These are phyloP conservation scores for Trifolium repens DNA, from an alignment of 306 rosid genomes.

Conservation along the genomic window DNA sequence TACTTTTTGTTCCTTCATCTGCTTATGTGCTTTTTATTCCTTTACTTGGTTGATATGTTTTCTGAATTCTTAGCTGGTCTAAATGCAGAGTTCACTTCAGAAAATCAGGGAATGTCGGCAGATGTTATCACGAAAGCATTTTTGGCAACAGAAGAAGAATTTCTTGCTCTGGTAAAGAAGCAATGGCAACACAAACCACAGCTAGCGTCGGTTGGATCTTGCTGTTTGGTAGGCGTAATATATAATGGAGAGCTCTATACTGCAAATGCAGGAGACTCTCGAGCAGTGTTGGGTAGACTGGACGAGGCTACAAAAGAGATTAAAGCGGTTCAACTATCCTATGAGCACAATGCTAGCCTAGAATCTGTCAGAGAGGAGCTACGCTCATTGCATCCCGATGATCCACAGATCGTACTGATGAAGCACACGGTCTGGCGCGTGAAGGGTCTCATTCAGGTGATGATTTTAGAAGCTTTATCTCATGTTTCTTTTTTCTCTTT, in stretches of 20 bases:
- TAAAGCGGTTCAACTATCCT: slow-evolving; percentile 84
- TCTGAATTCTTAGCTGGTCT: slow-evolving; percentile 59
- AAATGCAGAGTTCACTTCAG: slow-evolving; percentile 80
- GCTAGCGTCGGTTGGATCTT: slow-evolving; percentile 94
- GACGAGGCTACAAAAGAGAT: slow-evolving; percentile 57
- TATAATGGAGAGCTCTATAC: slow-evolving; percentile 79
- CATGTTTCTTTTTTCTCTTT: slow-evolving; percentile 24
- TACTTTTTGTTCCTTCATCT: background rate
- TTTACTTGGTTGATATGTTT: slow-evolving; percentile 31
- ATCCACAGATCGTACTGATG: slow-evolving; percentile 87
- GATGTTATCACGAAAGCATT: slow-evolving; percentile 85
- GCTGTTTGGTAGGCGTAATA: slow-evolving; percentile 84
- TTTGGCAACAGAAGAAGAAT: slow-evolving; percentile 88
- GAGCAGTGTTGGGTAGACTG: slow-evolving; percentile 83
- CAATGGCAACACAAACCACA: slow-evolving; percentile 80
- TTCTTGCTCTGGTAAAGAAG: slow-evolving; percentile 72
- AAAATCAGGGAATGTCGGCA: slow-evolving; percentile 77
- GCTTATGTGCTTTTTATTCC: background rate
- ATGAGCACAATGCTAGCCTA: slow-evolving; percentile 88
- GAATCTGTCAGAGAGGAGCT: slow-evolving; percentile 90
- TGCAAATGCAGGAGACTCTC: slow-evolving; percentile 98
- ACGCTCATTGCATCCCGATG: slow-evolving; percentile 80
- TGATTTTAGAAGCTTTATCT: slow-evolving; percentile 23
- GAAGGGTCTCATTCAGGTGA: slow-evolving; percentile 97
- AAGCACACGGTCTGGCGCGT: slow-evolving; percentile 99